Conservation (phyloP, 495 filamentous ascomycete species). For the Penicillium angulare region DNA sequence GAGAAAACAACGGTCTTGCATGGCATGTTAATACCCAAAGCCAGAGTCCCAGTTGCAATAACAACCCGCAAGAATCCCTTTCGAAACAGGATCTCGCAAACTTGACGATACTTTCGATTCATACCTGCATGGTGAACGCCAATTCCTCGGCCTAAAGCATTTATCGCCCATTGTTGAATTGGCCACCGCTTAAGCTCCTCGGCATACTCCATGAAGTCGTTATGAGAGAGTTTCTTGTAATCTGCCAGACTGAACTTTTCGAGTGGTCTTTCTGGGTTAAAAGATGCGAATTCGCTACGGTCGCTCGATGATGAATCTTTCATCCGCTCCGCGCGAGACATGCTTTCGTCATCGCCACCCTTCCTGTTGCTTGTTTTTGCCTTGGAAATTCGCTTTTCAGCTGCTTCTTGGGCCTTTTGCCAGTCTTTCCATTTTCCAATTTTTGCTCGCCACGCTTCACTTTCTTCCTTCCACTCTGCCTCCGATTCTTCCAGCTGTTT, state of each 20-base stretch:
- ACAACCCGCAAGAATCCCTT: constrained; percentile 71
- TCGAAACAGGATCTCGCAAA: constrained; percentile 59
- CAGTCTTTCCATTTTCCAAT: neutral
- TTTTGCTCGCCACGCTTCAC: constrained; percentile 53
- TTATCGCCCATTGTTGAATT: constrained; percentile 47
- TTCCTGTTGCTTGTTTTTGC: neutral
- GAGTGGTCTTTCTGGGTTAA: constrained; percentile 62
- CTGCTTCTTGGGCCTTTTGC: neutral
- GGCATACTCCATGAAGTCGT: constrained; percentile 53
- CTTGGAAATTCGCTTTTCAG: constrained; percentile 1
- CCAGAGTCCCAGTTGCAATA: constrained; percentile 73
- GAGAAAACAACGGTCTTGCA: constrained; percentile 78
- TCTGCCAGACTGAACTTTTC: constrained; percentile 66
- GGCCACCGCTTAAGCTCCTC: constrained; percentile 41
- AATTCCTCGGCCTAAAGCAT: constrained; percentile 61
- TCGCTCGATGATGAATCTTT: constrained; percentile 50
- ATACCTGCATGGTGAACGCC: constrained; percentile 77
- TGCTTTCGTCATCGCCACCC: neutral
- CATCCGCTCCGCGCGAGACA: neutral
- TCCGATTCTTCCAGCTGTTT: constrained; percentile 53
- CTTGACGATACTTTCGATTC: constrained; percentile 72
- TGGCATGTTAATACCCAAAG: constrained; percentile 82
- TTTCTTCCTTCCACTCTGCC: constrained; percentile 51
- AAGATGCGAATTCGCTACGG: constrained; percentile 53
- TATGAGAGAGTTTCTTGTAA: constrained; percentile 44